phyloP scores from a whole-genome alignment of 169 alveolate genomes.

The Hepatocystis sp. region DNA sequence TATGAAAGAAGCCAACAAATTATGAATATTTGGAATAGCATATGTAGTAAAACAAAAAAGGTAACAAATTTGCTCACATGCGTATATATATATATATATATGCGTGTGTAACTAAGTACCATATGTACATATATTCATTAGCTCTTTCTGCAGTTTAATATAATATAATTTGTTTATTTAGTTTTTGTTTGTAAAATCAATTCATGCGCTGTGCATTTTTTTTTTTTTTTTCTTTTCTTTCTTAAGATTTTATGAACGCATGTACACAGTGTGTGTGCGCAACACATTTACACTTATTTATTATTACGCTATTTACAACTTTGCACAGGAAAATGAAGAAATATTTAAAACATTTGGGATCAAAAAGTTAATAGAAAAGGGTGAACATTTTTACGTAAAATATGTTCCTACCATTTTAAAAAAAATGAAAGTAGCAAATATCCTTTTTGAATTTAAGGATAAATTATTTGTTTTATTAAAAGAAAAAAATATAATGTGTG shows the following conservation, averaged over 20 bases:
- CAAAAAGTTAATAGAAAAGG: slow-evolving; percentile 30
- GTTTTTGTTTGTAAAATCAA: background rate
- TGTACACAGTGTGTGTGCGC: background rate
- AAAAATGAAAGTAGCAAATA: slow-evolving; percentile 27
- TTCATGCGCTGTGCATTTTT: background rate
- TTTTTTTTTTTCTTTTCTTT: slow-evolving; percentile 5
- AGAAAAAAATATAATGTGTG: background rate
- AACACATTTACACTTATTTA: too few species aligned
- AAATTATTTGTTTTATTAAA: slow-evolving; percentile 54
- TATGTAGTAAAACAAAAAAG: slow-evolving; percentile 30
- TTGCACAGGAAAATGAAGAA: slow-evolving; percentile 33
- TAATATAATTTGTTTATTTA: background rate
- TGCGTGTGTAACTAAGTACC: background rate
- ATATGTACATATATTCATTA: too few species aligned
- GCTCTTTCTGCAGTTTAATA: too few species aligned
- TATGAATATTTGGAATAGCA: slow-evolving; percentile 22
- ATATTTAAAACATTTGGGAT: slow-evolving; percentile 20
- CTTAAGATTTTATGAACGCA: background rate
- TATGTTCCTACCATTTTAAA: slow-evolving; percentile 40
- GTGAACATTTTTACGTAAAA: slow-evolving; percentile 50
- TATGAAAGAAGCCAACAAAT: slow-evolving; percentile 29
- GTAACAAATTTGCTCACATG: slow-evolving; percentile 6
- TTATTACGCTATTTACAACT: background rate
- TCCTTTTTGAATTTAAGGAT: slow-evolving; percentile 15
- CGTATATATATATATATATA: background rate